These are phyloP conservation scores for Aegle marmelos DNA, from an alignment of 345 rosid species.

Conservation along the genomic window DNA sequence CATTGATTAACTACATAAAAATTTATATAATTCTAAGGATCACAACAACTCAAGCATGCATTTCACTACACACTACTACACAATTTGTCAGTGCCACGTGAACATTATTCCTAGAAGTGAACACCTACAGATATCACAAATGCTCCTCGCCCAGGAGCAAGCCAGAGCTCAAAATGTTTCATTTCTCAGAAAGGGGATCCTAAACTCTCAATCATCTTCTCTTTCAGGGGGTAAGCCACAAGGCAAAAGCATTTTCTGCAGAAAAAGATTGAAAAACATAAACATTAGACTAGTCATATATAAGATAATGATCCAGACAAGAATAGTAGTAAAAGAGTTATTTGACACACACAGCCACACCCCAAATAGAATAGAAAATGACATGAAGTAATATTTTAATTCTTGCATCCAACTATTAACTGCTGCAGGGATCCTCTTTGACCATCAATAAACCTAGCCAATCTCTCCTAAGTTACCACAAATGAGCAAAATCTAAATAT, in stretches of 20 bases:
- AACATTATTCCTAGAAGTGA: not conserved
- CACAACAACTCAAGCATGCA: not conserved
- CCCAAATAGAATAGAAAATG: not conserved
- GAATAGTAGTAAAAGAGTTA: not conserved
- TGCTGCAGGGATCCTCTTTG: not conserved
- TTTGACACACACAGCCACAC: not conserved
- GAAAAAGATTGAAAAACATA: not conserved
- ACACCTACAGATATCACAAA: not conserved
- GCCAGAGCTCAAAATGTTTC: not conserved
- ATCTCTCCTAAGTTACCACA: not conserved
- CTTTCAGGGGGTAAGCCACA: conserved; percentile 97
- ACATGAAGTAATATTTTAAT: not conserved
- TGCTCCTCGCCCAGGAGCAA: not conserved
- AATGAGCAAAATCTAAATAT: not conserved
- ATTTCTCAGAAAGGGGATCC: not conserved
- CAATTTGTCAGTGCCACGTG: not conserved
- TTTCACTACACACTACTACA: not conserved
- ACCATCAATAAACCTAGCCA: not conserved
- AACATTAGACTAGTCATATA: not conserved
- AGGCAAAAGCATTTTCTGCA: conserved; percentile 96
- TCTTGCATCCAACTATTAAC: not conserved
- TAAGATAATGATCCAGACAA: not conserved
- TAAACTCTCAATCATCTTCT: conserved; percentile 61
- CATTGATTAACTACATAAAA: not conserved
- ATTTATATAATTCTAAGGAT: not conserved